These are phyloP conservation scores for Sutorius eximius DNA, from an alignment of 1,284 basidiomycete genomes.

Conservation along the genomic window DNA sequence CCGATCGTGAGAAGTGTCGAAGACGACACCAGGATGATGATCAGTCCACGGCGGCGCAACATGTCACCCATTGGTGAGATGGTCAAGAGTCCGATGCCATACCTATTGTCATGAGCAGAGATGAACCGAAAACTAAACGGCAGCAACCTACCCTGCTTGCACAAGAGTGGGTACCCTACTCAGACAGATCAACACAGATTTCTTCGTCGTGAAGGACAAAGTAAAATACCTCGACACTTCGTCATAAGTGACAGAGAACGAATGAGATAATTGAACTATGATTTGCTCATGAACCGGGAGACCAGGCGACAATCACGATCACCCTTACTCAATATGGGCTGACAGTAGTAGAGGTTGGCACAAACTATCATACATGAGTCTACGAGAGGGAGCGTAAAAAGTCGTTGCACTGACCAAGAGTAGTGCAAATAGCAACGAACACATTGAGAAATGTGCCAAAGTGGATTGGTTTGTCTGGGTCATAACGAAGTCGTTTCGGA, in stretches of 20 bases:
- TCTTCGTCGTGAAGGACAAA: not conserved
- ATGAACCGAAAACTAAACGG: not conserved
- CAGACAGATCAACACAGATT: not conserved
- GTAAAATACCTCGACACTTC: constrained; percentile 50
- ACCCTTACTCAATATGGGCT: constrained; percentile 57
- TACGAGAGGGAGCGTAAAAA: not conserved
- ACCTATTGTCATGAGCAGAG: constrained; percentile 35
- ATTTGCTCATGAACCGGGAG: not conserved
- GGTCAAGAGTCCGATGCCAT: constrained; percentile 55
- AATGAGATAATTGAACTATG: constrained; percentile 49
- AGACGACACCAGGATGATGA: constrained; percentile 47
- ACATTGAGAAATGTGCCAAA: constrained; percentile 61
- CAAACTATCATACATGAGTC: constrained; percentile 38
- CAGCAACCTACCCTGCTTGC: constrained; percentile 42
- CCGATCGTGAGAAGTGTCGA: constrained; percentile 53
- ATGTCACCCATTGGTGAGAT: constrained; percentile 65
- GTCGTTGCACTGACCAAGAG: constrained; percentile 47
- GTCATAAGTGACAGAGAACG: constrained; percentile 56
- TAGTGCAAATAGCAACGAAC: constrained; percentile 65
- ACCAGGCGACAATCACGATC: not conserved
- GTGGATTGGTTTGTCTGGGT: constrained; percentile 53
- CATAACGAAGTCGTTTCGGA: constrained; percentile 56
- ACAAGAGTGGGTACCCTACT: constrained; percentile 45
- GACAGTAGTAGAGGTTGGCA: constrained; percentile 68
- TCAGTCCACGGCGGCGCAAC: constrained; percentile 53